Evolutionary conservation across 306 rosid genomes (phyloP), one percentile per base, ranked within the genome.

Genomic region (Prosopis cineraria): DNA sequence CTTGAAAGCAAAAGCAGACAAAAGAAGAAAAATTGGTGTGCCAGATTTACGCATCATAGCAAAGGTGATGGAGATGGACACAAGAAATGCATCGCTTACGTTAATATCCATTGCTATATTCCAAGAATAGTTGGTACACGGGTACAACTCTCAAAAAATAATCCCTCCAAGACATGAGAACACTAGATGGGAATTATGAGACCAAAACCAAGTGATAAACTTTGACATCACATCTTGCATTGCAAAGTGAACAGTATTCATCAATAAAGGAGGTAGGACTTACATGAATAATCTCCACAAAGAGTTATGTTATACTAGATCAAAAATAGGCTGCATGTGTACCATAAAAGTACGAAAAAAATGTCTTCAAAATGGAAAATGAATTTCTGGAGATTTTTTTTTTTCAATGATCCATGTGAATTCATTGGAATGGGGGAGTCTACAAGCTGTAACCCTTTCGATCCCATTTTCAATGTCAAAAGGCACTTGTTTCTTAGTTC

Each of bases 1-100:
- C 98, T 96, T 88, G 90, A 95, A 92, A 83, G 93, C 97, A 78
- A 95, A 95, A 79, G 98, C 98, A 87, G 92, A 95, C 73, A 95
- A 91, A 74, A 95, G 97, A 37, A 95, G 98, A 82, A 95, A 95
- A 84, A 95, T 89, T 60, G 98, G 98, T 82, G 98, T 90, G 19
- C 91, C 98, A 25, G 98, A 95, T 89, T 95, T 95, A 83, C 98
- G 98, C 98, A 95, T 95, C 79, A 98, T 95, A 82, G 98, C 98
- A 87, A 95, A 95, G 68, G 98, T 92, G 87, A 92, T 93, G n/a
- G 98, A 92, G 85, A 95, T 89, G 70, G 90, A 91, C 66, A 95
- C 98, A 84, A 95, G 98, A 63, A 98, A 95, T 71, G 89, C 97
- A 68, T 95, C 92, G 96, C 98, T 95, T 83, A 95, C 82, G 85